Base-by-base conservation (phyloP, 73 alveolate species). In the Halteria grandinella region DNA sequence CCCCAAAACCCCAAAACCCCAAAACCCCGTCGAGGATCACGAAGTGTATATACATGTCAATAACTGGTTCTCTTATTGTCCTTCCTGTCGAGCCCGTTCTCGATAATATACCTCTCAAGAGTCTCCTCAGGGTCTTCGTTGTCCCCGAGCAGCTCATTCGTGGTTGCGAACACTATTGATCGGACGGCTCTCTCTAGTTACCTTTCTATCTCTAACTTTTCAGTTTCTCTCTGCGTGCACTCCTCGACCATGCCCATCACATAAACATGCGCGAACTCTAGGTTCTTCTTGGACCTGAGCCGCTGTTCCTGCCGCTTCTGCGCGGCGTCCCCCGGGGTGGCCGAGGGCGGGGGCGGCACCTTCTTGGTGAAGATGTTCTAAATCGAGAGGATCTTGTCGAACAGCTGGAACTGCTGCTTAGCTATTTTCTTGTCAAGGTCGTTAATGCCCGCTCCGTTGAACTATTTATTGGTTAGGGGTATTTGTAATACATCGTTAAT, bases 391-490 rank as follows among this genome's bases (percentile, higher is more conserved):
- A 89, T 89, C 25, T 75, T 89, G 55, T 89, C 97, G 72, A 89
- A 89, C 4, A 85, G 62, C 47, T 89, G 78, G 72, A 75, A 89
- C 34, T 73, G 60, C 50, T 89, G 64, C 50, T 74, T 89, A 6
- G 97, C 97, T 14, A 60, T 80, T 47, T 55, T 70, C 62, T 64
- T 89, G 62, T 94, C 98, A 48, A 45, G 40, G 48, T 91, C 97
- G 23, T 82, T 75, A 36, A 94, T 93, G 24, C 45, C 84, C 36
- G 21, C 54, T n/a, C 88, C 89, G 69, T 94, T 94, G 57, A 90
- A 86, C 45, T 57, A 25, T 11, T 12, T 53, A 53, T 4, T 53
- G 8, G 29, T 11, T 7, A 3, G 29, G 8, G 23, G 24, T 12
- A 5, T 53, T 7, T 17, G 24, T 12, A 53, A 4, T 53, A 53